These are phyloP conservation scores for Euphorbia peplus DNA, from an alignment of 345 rosid species.

Conservation along the genomic window DNA sequence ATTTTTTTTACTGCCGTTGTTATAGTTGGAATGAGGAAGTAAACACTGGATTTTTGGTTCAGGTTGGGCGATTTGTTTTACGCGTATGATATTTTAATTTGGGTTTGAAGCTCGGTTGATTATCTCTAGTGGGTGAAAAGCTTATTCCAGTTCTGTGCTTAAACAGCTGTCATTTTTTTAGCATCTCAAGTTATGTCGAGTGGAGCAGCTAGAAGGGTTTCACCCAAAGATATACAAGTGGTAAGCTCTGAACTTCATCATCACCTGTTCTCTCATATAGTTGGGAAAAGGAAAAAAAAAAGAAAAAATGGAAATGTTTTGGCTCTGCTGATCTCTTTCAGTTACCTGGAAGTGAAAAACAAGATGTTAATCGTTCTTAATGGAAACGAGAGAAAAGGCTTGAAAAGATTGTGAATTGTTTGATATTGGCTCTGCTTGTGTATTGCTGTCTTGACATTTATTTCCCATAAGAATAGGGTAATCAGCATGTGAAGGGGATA, in stretches of 20 bases:
- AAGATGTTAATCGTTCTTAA: background rate
- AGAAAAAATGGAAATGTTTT: too few species aligned
- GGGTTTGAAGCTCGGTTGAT: background rate
- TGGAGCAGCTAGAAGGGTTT: constrained; percentile 73
- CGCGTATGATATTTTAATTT: constrained; percentile 2
- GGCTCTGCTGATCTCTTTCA: background rate
- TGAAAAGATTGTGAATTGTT: background rate
- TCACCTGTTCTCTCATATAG: background rate
- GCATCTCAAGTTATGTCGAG: constrained; percentile 54
- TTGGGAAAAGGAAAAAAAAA: too few species aligned
- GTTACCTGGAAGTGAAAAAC: background rate
- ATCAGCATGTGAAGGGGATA: background rate
- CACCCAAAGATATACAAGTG: constrained; percentile 84
- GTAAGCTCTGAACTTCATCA: constrained; percentile 36
- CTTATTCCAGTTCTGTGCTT: background rate
- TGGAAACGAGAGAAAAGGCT: too few species aligned
- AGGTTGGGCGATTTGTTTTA: background rate
- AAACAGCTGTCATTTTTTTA: background rate
- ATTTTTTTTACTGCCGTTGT: background rate
- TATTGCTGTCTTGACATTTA: background rate
- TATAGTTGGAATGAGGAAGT: background rate
- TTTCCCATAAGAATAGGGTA: background rate
- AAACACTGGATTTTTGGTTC: background rate
- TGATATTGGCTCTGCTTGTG: background rate
- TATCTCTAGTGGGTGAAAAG: background rate